Evolutionary conservation across 148 eudicot species (phyloP), one percentile per base, ranked within the genome.

Genomic region (Chenopodium berlandieri): DNA sequence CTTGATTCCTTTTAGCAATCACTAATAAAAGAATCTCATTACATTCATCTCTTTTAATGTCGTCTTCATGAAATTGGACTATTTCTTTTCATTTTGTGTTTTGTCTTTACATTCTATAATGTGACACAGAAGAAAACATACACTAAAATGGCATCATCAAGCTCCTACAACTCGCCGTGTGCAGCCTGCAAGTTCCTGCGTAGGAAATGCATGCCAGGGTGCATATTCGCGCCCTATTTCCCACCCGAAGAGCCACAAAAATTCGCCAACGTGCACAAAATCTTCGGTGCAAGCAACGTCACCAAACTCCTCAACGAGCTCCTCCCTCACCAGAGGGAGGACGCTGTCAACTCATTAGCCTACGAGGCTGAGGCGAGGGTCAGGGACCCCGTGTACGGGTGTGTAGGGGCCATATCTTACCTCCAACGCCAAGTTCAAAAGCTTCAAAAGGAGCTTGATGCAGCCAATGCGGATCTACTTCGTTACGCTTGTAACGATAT

Each of bases 161-260:
- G 88, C 63, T 86, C 94, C 48, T 92, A 92, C 98, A 92, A 86
- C 82, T 75, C 91, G 0, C 98, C 98, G 9, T 94, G 98, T 50
- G 98, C 98, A 6, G 98, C 96, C 54, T 94, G 98, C 91, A 94
- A 94, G 82, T 94, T 94, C 89, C 83, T 92, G n/a, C 82, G 98
- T 54, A 71, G 98, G 25, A 94, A 92, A 80, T 94, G 98, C 91
- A 87, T 88, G 89, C 93, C 91, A 0, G 93, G 90, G 3, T 94
- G 98, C 93, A 87, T 91, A 37, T 94, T 92, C 67, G 90, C 98
- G 1, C 92, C 98, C 0, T 90, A 94, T 76, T 94, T 94, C 83
- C 97, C 97, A 3, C 94, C 97, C 0, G 98, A 94, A 48, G 97
- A 94, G 83, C 98, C 98, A 0, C 92, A 90, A 23, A 92, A 91